Evolutionary conservation across 208 protist genomes (phyloP), one percentile per base, ranked within the genome.

Genomic region (Trypanosoma boissoni): DNA sequence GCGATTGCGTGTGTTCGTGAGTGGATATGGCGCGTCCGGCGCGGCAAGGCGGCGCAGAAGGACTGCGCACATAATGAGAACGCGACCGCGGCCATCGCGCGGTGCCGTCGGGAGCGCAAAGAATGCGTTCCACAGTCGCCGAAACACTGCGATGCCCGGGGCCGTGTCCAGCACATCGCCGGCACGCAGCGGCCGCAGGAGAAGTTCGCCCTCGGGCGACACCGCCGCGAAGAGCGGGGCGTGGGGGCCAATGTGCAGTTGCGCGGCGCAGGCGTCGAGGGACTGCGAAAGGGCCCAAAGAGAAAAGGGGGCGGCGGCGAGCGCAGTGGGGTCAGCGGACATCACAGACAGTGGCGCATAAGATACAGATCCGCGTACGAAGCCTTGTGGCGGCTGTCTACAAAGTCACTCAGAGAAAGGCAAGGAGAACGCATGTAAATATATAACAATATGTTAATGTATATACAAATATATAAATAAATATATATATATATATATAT

Each of bases 171-270:
- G 10, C 12, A 55, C 34, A 61, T 68, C 44, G 20, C 4, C n/a
- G 2, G 44, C 53, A 27, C 62, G 52, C 21, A 10, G 42, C 7
- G 53, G 62, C 14, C 29, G 16, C 21, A 68, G 21, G 3, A 34
- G 29, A 14, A 68, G 21, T 18, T 60, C 52, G 0, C 52, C 62
- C 1, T 68, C 44, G 12, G 44, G 45, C 46, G 18, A 26, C 0
- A 68, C 12, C 8, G 34, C 46, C 2, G 34, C 39, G 0, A 45
- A 28, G 27, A 59, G 53, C 26, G 41, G 26, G 37, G 45, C 52
- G 23, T 61, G 31, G 10, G 62, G 62, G 1, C 62, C 62, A 49
- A 68, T 20, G 46, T 61, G 53, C 2, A 68, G 20, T 26, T 57
- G 29, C 21, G 26, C 28, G 5, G 34, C 14, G 26, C 62, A 59